These are phyloP conservation scores for Fomitopsis palustris DNA, from an alignment of 1,284 basidiomycete species.

Conservation along the genomic window DNA sequence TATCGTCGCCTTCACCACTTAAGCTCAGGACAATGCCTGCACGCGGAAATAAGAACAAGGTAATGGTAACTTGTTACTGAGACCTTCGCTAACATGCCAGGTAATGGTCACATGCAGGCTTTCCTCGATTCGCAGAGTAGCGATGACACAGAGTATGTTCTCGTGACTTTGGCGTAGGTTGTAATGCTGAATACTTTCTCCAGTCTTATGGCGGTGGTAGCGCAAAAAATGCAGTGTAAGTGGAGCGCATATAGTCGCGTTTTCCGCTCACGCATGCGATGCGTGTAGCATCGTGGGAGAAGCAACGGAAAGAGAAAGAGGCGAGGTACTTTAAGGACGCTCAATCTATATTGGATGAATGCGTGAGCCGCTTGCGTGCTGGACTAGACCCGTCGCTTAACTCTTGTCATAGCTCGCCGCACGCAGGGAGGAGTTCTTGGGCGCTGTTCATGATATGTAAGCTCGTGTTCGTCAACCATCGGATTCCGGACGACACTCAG, in stretches of 20 bases:
- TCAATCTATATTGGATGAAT: constrained; percentile 28
- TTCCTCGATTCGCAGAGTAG: constrained; percentile 12
- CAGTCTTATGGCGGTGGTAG: constrained; percentile 24
- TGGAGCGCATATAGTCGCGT: neutral
- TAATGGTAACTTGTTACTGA: no score
- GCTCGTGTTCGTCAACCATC: neutral
- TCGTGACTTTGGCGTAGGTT: neutral
- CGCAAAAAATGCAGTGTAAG: constrained; percentile 28
- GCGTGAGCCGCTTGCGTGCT: constrained; percentile 14
- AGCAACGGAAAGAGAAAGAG: constrained; percentile 34
- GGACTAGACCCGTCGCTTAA: neutral
- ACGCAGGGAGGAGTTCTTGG: constrained; percentile 15
- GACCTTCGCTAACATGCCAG: no score
- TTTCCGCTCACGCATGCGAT: neutral
- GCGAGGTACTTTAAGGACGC: constrained; percentile 25
- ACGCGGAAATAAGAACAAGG: no score
- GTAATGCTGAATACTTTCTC: neutral
- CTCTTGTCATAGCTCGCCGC: constrained; percentile 9
- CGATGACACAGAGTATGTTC: constrained; percentile 18
- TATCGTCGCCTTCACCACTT: neutral
- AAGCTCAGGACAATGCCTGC: neutral
- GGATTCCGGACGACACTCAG: neutral
- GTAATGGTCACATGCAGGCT: neutral
- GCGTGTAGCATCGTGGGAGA: constrained; percentile 35
- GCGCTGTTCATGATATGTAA: constrained; percentile 20